A percentile compares a stretch with the other conserved stretches of the same genome.
Conservation (phyloP, 2,329 filamentous ascomycete genomes). For the Paecilomyces fulvus region DNA sequence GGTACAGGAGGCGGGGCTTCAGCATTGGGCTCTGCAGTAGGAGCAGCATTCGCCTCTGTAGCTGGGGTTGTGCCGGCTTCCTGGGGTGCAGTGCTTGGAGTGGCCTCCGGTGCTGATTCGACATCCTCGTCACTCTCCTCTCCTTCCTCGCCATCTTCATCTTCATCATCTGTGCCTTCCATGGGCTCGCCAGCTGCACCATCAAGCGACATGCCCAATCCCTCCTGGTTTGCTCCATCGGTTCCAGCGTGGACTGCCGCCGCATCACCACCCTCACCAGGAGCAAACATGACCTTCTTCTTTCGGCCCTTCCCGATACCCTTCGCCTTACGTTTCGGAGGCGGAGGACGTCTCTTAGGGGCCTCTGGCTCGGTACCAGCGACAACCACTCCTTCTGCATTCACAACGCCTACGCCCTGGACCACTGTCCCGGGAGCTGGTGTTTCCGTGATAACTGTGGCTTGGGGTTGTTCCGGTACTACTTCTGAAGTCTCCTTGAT, state of each 20-base stretch:
- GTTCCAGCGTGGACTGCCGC: slow-evolving; percentile 28
- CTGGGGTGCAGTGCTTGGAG: slow-evolving; percentile 29
- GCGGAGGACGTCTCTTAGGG: slow-evolving; percentile 57
- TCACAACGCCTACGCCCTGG: slow-evolving; percentile 52
- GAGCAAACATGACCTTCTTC: slow-evolving; percentile 57
- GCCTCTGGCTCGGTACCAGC: slow-evolving; percentile 40
- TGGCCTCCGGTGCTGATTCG: slow-evolving; percentile 39
- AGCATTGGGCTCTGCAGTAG: slow-evolving; percentile 9
- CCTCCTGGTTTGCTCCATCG: slow-evolving; percentile 31
- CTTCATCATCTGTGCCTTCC: slow-evolving; percentile 13
- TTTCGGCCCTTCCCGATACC: slow-evolving; percentile 70
- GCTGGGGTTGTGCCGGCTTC: slow-evolving; percentile 16
- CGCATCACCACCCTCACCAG: slow-evolving; percentile 34
- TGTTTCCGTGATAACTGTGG: slow-evolving; percentile 24
- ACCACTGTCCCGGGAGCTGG: slow-evolving; percentile 52
- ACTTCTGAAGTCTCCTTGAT: slow-evolving; percentile 53
- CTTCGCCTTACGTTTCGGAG: slow-evolving; percentile 73
- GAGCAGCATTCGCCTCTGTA: slow-evolving; percentile 14
- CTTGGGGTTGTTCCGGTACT: slow-evolving; percentile 33
- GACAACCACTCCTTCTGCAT: slow-evolving; percentile 52
- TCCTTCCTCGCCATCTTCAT: slow-evolving; percentile 9
- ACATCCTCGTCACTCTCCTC: slow-evolving; percentile 42
- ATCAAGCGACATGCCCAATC: slow-evolving; percentile 29
- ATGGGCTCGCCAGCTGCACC: slow-evolving; percentile 34
- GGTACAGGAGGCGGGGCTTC: slow-evolving; percentile 4